Evolutionary conservation across 2,329 filamentous ascomycete genomes (phyloP).

Genomic region (Trichoderma hamatum): DNA sequence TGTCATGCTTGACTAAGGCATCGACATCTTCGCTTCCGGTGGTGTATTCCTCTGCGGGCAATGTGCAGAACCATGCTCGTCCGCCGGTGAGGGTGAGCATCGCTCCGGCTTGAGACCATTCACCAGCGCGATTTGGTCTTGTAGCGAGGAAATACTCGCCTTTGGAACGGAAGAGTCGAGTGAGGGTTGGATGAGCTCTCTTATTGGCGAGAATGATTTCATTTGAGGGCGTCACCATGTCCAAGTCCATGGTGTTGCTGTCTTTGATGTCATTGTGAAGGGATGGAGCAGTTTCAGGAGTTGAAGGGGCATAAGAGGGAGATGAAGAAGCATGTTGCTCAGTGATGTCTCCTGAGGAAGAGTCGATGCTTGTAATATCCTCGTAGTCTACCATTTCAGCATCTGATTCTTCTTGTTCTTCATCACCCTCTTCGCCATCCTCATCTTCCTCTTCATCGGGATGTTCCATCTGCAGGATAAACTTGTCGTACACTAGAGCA

Average conservation of each 20-base stretch:
- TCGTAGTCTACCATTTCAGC: background rate
- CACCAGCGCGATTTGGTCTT: constrained; percentile 56
- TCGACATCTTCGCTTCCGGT: constrained; percentile 54
- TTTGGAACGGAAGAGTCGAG: constrained; percentile 64
- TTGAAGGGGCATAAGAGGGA: background rate
- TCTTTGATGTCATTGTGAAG: background rate
- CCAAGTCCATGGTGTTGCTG: constrained; percentile 25
- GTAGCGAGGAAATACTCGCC: constrained; percentile 64
- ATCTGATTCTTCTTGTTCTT: constrained; percentile 29
- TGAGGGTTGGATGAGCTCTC: constrained; percentile 54
- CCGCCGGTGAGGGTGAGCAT: constrained; percentile 64
- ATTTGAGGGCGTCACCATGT: constrained; percentile 43
- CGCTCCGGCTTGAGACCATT: constrained; percentile 66
- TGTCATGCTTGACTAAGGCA: constrained; percentile 53
- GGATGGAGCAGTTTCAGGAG: background rate
- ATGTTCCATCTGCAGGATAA: constrained; percentile 54
- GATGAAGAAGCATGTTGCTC: background rate
- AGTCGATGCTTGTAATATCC: constrained; percentile 12
- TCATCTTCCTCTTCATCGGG: constrained; percentile 42
- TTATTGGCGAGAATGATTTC: constrained; percentile 58
- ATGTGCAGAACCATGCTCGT: constrained; percentile 61
- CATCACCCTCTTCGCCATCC: constrained; percentile 41
- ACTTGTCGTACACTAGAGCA: constrained; percentile 51
- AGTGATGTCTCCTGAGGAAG: constrained; percentile 29
- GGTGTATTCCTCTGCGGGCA: constrained; percentile 54